Base-by-base conservation (phyloP, 345 rosid species). In the Luvunga scandens region DNA sequence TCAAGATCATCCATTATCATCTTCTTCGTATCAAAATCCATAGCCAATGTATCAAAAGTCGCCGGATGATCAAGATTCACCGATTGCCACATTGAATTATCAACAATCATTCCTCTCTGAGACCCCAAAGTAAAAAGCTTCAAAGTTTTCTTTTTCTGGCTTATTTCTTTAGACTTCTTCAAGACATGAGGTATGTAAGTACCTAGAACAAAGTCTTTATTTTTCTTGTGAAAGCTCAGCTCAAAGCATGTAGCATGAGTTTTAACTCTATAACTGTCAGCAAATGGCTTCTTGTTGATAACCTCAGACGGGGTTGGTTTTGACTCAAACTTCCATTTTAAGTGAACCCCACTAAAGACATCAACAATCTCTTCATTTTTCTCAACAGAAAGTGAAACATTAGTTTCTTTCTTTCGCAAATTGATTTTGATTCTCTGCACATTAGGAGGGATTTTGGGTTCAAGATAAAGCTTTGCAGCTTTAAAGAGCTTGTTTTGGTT, bases 401-500 rank as follows among this genome's bases (percentile, higher is more conserved):
- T 81, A 60, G 8, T 36, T 79, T 72, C 38, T 50, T 31, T 77
- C 7, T 0, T 53, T 18, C 2, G 57, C 14, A 53, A 53, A 5
- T 6, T 53, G n/a, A 53, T 53, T 18, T 53, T 53, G 7, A 53
- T 53, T 53, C 22, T 53, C 1, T 53, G 18, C 22, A 53, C 21
- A 53, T 18, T 16, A 7, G 57, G 57, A 16, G 57, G 57, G 12
- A 53, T 75, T 4, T 78, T 73, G 78, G 88, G 75, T 67, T 85
- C 85, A 24, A 88, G 80, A 75, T 85, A 88, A 73, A 88, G 59
- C 57, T 81, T 69, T 8, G 83, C 81, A 82, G 0, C 84, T 71
- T 24, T 71, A 73, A 53, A 53, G 6, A 53, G 21, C 6, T 18
- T 53, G 57, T 53, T 53, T 53, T 18, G 16, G 57, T 53, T 18